Evolutionary conservation across 495 filamentous ascomycete genomes (phyloP).

Genomic region (Talaromyces borbonicus): DNA sequence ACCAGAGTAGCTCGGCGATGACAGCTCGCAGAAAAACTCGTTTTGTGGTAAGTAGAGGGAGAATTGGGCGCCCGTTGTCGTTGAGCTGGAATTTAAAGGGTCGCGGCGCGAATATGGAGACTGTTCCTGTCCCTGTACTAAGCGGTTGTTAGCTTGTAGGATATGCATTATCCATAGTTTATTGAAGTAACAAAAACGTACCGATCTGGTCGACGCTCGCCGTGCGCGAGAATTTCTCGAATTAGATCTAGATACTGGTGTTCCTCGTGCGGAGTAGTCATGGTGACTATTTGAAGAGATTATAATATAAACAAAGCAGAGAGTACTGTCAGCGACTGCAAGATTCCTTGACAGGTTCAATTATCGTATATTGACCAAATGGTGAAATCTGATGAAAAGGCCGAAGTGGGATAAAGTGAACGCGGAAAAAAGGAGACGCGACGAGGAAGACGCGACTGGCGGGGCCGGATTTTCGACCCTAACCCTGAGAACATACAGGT

Average conservation of each 20-base stretch:
- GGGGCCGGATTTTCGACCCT: neutral
- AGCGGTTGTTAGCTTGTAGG: neutral
- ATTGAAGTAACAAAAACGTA: constrained; percentile 18
- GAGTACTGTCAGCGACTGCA: too few species aligned
- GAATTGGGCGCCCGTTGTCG: constrained; percentile 45
- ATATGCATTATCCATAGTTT: neutral
- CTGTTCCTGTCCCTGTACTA: constrained; percentile 88
- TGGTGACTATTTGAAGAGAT: neutral
- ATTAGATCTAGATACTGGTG: constrained; percentile 71
- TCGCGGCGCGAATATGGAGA: constrained; percentile 75
- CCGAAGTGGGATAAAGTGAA: constrained; percentile 1
- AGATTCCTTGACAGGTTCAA: too few species aligned
- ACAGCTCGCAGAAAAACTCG: constrained; percentile 90
- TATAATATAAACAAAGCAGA: neutral
- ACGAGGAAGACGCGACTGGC: constrained; percentile 1
- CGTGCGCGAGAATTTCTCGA: constrained; percentile 59
- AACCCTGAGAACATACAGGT: neutral
- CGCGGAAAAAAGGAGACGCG: neutral
- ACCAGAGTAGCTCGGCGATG: constrained; percentile 93
- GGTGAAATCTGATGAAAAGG: too few species aligned
- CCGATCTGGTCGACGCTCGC: constrained; percentile 76
- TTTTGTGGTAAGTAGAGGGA: constrained; percentile 93
- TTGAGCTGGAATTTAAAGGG: constrained; percentile 81
- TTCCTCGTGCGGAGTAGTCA: constrained; percentile 41
- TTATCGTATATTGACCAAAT: too few species aligned